phyloP scores from a whole-genome alignment of 2,329 filamentous ascomycete genomes.

The Exserohilum turcica region DNA sequence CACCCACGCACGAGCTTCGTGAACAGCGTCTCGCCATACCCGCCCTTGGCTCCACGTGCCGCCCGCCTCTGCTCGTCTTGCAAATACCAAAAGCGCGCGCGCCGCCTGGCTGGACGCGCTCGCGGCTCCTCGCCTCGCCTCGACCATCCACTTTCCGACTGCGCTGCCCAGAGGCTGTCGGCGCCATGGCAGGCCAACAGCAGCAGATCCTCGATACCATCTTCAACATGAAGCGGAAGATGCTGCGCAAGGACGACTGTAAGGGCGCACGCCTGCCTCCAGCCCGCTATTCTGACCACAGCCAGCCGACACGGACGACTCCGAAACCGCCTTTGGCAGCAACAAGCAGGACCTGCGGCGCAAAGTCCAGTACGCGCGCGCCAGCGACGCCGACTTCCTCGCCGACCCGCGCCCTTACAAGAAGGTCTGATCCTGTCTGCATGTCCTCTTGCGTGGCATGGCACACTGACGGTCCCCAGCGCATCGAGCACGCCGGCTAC shows the following conservation, averaged over 20 bases:
- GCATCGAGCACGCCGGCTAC: conserved; percentile 75
- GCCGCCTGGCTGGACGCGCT: background rate
- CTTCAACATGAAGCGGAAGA: conserved; percentile 47
- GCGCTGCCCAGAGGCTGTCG: conserved; percentile 23
- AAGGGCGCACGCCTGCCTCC: conserved; percentile 9
- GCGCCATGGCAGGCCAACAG: conserved; percentile 48
- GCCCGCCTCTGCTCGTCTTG: background rate
- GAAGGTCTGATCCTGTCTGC: conserved; percentile 59
- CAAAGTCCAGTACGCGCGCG: conserved; percentile 71
- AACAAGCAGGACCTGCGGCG: conserved; percentile 81
- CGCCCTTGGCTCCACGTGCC: conserved; percentile 5
- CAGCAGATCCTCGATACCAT: conserved; percentile 49
- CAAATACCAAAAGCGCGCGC: background rate
- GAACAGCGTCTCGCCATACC: conserved; percentile 2
- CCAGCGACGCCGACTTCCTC: conserved; percentile 66
- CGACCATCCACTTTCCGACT: conserved; percentile 21
- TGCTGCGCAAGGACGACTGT: conserved; percentile 45
- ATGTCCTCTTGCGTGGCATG: conserved; percentile 3
- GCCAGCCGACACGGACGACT: conserved; percentile 77
- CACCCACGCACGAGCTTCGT: conserved; percentile 11
- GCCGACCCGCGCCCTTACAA: conserved; percentile 71
- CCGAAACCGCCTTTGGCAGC: conserved; percentile 71
- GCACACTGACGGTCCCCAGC: conserved; percentile 53
- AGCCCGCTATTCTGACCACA: conserved; percentile 19
- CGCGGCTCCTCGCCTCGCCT: background rate